Percentiles rank a stretch among this genome's conserved stretches.
Conservation (phyloP, 2,329 filamentous ascomycete species). For the Paecilomyces variotii region DNA sequence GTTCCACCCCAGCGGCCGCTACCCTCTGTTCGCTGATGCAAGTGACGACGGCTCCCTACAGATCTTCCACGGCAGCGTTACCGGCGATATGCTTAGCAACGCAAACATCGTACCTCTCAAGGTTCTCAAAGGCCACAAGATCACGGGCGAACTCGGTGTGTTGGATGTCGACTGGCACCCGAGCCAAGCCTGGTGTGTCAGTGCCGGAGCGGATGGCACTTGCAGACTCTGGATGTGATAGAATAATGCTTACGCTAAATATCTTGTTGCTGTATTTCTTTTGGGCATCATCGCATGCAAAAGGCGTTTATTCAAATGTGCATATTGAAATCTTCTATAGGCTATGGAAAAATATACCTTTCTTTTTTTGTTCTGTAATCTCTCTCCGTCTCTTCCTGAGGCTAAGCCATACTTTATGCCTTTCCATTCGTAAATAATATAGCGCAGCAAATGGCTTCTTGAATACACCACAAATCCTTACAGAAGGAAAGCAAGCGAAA, state of each 20-base stretch:
- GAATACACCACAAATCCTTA: too few relatives aligned
- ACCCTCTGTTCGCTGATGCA: constrained; percentile 86
- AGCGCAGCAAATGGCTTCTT: too few relatives aligned
- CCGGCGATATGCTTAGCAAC: constrained; percentile 90
- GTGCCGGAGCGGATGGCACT: constrained; percentile 88
- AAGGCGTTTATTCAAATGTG: constrained; percentile 1
- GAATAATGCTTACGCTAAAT: constrained; percentile 4
- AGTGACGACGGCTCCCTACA: constrained; percentile 92
- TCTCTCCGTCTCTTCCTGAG: neutral
- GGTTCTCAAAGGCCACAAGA: constrained; percentile 81
- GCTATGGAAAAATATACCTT: neutral
- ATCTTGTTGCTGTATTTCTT: neutral
- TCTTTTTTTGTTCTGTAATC: neutral
- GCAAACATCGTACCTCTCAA: constrained; percentile 94
- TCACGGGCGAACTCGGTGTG: constrained; percentile 78
- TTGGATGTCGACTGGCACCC: constrained; percentile 96
- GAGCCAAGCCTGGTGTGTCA: constrained; percentile 85
- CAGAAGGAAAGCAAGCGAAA: too few relatives aligned
- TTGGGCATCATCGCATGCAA: constrained; percentile 1
- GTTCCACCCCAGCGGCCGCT: constrained; percentile 69
- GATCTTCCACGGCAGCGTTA: constrained; percentile 94
- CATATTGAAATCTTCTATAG: constrained; percentile 1
- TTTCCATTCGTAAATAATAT: too few relatives aligned
- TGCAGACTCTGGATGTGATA: constrained; percentile 74
- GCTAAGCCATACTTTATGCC: too few relatives aligned